Conservation (phyloP, 805 yeast genomes). For the Candida ponderosae region DNA sequence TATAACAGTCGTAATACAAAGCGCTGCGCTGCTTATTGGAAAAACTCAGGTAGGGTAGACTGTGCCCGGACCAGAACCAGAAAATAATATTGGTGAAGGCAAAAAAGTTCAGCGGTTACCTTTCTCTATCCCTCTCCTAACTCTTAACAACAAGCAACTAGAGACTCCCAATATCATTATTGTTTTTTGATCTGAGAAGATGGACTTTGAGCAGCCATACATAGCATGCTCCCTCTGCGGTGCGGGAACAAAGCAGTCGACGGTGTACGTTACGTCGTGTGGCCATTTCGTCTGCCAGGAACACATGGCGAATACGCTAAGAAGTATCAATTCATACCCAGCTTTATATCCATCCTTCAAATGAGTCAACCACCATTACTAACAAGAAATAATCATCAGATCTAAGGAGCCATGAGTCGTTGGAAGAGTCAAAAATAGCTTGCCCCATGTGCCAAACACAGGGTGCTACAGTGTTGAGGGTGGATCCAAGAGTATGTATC, state of each 20-base stretch:
- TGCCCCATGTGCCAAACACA: slow-evolving; percentile 13
- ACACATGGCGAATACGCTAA: slow-evolving; percentile 13
- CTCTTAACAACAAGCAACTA: too few species aligned
- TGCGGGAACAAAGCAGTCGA: slow-evolving; percentile 10
- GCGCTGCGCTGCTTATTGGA: too few species aligned
- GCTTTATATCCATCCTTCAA: not conserved
- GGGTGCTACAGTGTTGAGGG: slow-evolving; percentile 9
- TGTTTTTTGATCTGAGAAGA: too few species aligned
- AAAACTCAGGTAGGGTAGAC: too few species aligned
- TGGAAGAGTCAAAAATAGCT: slow-evolving; percentile 4
- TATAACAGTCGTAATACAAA: too few species aligned
- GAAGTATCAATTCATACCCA: slow-evolving; percentile 5
- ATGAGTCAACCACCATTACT: too few species aligned
- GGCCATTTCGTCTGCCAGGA: slow-evolving; percentile 28
- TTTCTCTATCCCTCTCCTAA: too few species aligned
- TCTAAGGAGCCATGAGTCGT: not conserved
- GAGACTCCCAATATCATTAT: too few species aligned
- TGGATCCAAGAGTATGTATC: slow-evolving; percentile 4
- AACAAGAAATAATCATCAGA: too few species aligned
- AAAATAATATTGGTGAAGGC: too few species aligned
- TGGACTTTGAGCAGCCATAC: slow-evolving; percentile 20
- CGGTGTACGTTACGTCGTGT: slow-evolving; percentile 27
- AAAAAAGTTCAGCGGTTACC: too few species aligned
- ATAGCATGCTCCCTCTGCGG: slow-evolving; percentile 27
- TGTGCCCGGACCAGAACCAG: too few species aligned